Evolutionary conservation across 2,329 filamentous ascomycete genomes (phyloP).

Genomic region (Lachnellula cervina): DNA sequence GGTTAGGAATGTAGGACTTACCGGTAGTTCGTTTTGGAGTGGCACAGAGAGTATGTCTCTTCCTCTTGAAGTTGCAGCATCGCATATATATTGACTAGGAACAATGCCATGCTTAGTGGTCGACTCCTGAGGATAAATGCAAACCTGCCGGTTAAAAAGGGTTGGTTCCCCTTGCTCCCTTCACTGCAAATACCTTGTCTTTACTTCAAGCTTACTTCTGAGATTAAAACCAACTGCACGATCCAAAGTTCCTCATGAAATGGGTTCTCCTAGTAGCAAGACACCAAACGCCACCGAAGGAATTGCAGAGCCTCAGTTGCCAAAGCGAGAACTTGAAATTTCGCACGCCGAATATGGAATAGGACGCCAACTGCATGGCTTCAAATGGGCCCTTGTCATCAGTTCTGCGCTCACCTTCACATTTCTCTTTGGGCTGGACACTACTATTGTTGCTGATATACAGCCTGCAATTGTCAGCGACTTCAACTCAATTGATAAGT

Average conservation of each 20-base stretch:
- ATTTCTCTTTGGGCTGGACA: constrained; percentile 31
- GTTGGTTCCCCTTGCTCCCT: no score
- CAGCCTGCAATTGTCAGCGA: constrained; percentile 35
- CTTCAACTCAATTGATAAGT: constrained; percentile 33
- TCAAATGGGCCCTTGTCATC: not conserved
- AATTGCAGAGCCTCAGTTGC: not conserved
- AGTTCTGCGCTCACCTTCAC: not conserved
- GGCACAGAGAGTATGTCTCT: no score
- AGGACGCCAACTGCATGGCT: not conserved
- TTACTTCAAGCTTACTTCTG: no score
- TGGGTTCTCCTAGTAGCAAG: not conserved
- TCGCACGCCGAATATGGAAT: not conserved
- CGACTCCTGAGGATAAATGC: no score
- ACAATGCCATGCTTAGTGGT: no score
- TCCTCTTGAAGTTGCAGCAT: no score
- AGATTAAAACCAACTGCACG: not conserved
- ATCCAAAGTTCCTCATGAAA: constrained; percentile 17
- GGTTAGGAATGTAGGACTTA: no score
- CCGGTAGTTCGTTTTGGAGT: no score
- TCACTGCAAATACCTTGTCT: no score
- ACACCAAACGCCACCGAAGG: not conserved
- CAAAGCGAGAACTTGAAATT: not conserved
- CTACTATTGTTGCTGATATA: constrained; percentile 44
- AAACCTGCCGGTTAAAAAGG: no score
- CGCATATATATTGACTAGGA: no score